Percentiles rank a stretch among this genome's conserved stretches.
These are phyloP conservation scores for Croton setiger DNA, from an alignment of 441 rosid genomes.

Conservation along the genomic window DNA sequence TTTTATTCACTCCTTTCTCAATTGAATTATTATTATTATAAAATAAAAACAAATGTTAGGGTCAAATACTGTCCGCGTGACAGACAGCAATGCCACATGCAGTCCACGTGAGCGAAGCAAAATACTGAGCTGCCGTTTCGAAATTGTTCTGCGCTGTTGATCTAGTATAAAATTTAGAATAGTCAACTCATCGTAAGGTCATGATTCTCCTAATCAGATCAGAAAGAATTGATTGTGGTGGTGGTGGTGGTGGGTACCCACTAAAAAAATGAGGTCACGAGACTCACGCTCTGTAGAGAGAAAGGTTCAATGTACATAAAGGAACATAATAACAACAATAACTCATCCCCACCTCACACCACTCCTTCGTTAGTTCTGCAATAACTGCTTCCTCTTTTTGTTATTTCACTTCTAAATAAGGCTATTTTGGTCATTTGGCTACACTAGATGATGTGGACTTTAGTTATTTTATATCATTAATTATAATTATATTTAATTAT, in stretches of 20 bases:
- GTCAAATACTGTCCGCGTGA: slow-evolving; percentile 16
- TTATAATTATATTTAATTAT: not conserved
- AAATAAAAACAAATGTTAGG: slow-evolving; percentile 8
- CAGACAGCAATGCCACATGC: slow-evolving; percentile 14
- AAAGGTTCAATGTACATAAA: slow-evolving; percentile 18
- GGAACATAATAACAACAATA: slow-evolving; percentile 12
- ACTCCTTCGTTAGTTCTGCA: slow-evolving; percentile 1
- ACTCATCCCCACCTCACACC: slow-evolving; percentile 7
- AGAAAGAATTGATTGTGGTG: not conserved
- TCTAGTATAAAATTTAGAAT: not conserved
- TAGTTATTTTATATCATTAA: not conserved
- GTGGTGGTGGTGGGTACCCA: slow-evolving; percentile 5
- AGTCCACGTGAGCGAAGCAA: slow-evolving; percentile 14
- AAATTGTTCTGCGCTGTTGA: not conserved
- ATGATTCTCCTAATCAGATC: not conserved
- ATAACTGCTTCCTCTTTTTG: not conserved
- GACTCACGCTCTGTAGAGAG: slow-evolving; percentile 22
- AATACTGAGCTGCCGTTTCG: not conserved
- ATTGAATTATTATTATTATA: not conserved
- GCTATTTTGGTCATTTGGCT: not conserved
- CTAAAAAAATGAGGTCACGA: slow-evolving; percentile 27
- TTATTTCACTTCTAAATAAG: not conserved
- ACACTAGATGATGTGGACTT: not conserved
- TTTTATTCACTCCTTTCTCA: not conserved
- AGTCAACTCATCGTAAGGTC: slow-evolving; percentile 6